Percentiles rank a stretch among this genome's conserved stretches.
Conservation (phyloP, 768 basidiomycete genomes). For the Agrocybe chaxingu region DNA sequence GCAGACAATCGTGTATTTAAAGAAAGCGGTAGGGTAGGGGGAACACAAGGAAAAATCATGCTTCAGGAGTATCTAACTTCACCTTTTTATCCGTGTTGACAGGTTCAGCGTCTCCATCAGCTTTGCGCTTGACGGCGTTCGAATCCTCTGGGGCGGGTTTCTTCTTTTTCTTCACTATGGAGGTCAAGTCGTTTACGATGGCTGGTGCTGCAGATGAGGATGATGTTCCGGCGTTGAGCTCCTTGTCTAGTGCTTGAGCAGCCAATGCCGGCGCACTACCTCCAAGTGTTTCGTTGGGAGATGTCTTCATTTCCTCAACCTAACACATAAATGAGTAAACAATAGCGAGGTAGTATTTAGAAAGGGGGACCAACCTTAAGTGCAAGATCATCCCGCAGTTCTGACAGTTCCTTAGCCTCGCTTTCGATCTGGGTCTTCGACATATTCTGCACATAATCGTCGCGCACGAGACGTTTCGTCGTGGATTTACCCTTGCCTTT, state of each 20-base stretch:
- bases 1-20: slow-evolving; percentile 1
- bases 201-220: slow-evolving; percentile 30
- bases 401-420: slow-evolving; percentile 78
- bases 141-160: slow-evolving; percentile 45
- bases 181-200: slow-evolving; percentile 78
- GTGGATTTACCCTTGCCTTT: slow-evolving; percentile 76
- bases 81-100: slow-evolving; percentile 62
- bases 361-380: slow-evolving; percentile 55
- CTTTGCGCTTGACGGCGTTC: slow-evolving; percentile 62
- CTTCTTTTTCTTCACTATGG: slow-evolving; percentile 88
- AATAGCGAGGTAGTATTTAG: background rate
- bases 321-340: slow-evolving; percentile 22
- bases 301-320: slow-evolving; percentile 89
- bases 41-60: slow-evolving; percentile 15
- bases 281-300: slow-evolving; percentile 56
- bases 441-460: slow-evolving; percentile 64
- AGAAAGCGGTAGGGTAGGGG: slow-evolving; percentile 7
- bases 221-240: slow-evolving; percentile 49
- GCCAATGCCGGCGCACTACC: slow-evolving; percentile 67
- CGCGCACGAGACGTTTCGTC: slow-evolving; percentile 38
- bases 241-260: slow-evolving; percentile 68
- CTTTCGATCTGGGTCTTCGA: slow-evolving; percentile 67
- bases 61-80: slow-evolving; percentile 42
- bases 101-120: slow-evolving; percentile 51
- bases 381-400: slow-evolving; percentile 76